These are phyloP conservation scores for Ustilago curta DNA, from an alignment of 1,284 basidiomycete species.

Conservation along the genomic window DNA sequence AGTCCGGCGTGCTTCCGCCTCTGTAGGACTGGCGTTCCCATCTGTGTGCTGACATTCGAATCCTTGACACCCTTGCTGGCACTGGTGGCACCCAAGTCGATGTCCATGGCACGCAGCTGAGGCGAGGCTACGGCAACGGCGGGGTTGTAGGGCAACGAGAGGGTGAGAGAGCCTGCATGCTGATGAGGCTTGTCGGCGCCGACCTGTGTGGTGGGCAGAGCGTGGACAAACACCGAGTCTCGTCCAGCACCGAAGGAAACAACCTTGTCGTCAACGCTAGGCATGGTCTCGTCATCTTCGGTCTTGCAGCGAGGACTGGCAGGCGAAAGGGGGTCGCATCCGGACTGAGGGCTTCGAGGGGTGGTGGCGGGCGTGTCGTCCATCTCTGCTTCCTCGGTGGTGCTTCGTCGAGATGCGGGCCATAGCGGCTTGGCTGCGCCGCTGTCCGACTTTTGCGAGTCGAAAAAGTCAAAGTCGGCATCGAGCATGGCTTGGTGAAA, in stretches of 20 bases:
- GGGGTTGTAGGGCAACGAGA: constrained; percentile 56
- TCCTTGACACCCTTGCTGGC: constrained; percentile 5
- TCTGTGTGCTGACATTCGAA: constrained; percentile 10
- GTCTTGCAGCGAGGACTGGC: constrained; percentile 42
- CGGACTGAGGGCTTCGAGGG: constrained; percentile 51
- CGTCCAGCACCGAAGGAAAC: constrained; percentile 15
- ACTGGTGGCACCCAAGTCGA: constrained; percentile 13
- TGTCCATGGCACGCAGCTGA: constrained; percentile 28
- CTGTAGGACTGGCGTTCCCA: constrained; percentile 43
- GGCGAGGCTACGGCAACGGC: constrained; percentile 35
- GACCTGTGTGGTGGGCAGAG: constrained; percentile 55
- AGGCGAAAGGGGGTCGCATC: constrained; percentile 41
- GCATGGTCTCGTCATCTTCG: constrained; percentile 13
- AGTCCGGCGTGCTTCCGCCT: constrained; percentile 41
- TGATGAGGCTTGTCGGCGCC: constrained; percentile 42
- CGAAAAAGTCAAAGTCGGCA: constrained; percentile 59
- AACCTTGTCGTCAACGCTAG: constrained; percentile 12
- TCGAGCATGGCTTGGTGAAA: constrained; percentile 66
- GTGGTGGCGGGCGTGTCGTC: constrained; percentile 59
- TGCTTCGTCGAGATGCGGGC: constrained; percentile 16
- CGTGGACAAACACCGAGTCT: constrained; percentile 60
- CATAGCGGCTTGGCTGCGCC: constrained; percentile 17
- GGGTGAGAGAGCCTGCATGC: constrained; percentile 57
- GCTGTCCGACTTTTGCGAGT: constrained; percentile 34
- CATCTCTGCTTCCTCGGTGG: constrained; percentile 37